Evolutionary conservation across 495 filamentous ascomycete species (phyloP).

Genomic region (Tetracladium marchalianum): DNA sequence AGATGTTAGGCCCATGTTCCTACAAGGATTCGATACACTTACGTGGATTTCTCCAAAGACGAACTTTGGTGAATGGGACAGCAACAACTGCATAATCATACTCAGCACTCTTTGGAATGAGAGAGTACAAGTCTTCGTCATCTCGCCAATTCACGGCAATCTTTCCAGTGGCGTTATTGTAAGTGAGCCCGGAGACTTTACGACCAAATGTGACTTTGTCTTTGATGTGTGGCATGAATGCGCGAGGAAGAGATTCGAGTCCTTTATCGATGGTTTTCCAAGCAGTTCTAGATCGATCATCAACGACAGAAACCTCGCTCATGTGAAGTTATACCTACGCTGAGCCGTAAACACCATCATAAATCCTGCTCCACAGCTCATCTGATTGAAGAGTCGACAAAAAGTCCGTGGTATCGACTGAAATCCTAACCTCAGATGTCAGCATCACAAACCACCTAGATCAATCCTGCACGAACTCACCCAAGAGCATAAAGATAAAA

Average conservation of each 20-base stretch:
- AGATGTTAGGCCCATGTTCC: background rate
- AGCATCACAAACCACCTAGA: too few relatives aligned
- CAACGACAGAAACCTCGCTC: too few relatives aligned
- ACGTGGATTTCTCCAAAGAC: slow-evolving; percentile 39
- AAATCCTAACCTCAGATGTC: too few relatives aligned
- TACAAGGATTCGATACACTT: too few relatives aligned
- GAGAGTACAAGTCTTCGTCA: slow-evolving; percentile 6
- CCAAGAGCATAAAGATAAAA: slow-evolving; percentile 49
- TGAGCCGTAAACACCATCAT: too few relatives aligned
- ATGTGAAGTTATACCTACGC: too few relatives aligned
- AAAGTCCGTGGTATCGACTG: too few relatives aligned
- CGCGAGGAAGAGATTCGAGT: slow-evolving; percentile 46
- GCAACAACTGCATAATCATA: slow-evolving; percentile 60
- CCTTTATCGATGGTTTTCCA: slow-evolving; percentile 58
- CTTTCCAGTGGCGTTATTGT: slow-evolving; percentile 28
- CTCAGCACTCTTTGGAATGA: slow-evolving; percentile 7
- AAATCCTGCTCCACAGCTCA: too few relatives aligned
- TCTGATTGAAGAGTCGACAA: too few relatives aligned
- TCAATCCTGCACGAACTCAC: too few relatives aligned
- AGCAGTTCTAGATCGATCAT: background rate
- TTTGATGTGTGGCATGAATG: slow-evolving; percentile 50
- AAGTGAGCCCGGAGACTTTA: slow-evolving; percentile 37
- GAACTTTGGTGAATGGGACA: slow-evolving; percentile 49
- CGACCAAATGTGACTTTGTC: slow-evolving; percentile 43
- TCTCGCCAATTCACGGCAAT: slow-evolving; percentile 30